Evolutionary conservation across 2,329 filamentous ascomycete genomes (phyloP).

Genomic region (Colletotrichum sp.): DNA sequence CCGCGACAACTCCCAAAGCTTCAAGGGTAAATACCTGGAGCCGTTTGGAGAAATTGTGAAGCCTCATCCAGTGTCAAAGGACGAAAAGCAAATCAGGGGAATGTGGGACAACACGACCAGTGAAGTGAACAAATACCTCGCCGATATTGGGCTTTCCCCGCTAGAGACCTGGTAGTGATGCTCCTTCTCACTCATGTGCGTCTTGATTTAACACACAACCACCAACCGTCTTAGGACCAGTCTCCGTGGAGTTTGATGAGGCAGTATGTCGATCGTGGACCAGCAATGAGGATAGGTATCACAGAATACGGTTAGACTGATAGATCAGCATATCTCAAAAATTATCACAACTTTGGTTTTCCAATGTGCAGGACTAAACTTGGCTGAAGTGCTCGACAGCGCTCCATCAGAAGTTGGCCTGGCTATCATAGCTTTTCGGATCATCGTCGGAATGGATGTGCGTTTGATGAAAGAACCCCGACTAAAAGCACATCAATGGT

Average conservation of each 20-base stretch:
- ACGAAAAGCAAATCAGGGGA: conserved; percentile 7
- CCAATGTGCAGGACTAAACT: background rate
- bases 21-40: conserved; percentile 24
- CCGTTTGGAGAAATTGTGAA: conserved; percentile 13
- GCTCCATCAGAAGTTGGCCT: background rate
- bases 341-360: accelerated
- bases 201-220: background rate
- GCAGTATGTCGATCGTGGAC: accelerated
- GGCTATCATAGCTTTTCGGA: background rate
- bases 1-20: conserved; percentile 4
- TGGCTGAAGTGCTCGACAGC: background rate
- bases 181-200: accelerated
- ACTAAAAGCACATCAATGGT: background rate
- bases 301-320: background rate
- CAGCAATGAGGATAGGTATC: background rate
- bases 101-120: conserved; percentile 24
- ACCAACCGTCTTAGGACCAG: background rate
- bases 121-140: conserved; percentile 17
- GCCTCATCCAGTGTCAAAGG: conserved; percentile 14
- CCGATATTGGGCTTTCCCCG: background rate
- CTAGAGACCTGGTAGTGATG: background rate
- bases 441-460: background rate
- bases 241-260: background rate
- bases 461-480: background rate
- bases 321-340: background rate